Evolutionary conservation across 768 basidiomycete genomes (phyloP).

Genomic region (Macrocybe gigantea): DNA sequence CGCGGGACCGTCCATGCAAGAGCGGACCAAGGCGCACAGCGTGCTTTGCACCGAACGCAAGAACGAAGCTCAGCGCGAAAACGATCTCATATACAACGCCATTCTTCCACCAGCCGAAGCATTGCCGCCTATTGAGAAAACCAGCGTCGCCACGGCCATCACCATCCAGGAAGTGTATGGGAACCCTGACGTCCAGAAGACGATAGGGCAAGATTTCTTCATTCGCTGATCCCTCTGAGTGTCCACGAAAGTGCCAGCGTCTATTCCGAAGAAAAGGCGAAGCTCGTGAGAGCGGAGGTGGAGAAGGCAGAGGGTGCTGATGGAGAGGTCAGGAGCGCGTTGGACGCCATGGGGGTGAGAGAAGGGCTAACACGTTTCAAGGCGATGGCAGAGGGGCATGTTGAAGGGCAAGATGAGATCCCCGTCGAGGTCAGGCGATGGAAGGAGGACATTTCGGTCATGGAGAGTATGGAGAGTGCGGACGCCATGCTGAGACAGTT

Average conservation of each 20-base stretch:
- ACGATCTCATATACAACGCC: conserved; percentile 97
- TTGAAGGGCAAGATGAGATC: conserved; percentile 59
- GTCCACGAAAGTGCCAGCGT: conserved; percentile 95
- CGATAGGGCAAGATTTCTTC: conserved; percentile 92
- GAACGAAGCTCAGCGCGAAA: conserved; percentile 77
- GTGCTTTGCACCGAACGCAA: conserved; percentile 73
- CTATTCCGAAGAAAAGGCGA: conserved; percentile 98
- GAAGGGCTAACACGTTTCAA: conserved; percentile 63
- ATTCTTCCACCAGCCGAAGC: conserved; percentile 75
- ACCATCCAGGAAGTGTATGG: conserved; percentile 94
- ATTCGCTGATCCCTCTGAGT: conserved; percentile 79
- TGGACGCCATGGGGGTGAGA: conserved; percentile 81
- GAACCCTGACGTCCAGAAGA: conserved; percentile 85
- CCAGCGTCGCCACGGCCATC: conserved; percentile 74
- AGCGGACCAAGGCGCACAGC: conserved; percentile 80
- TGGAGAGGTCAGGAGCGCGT: conserved; percentile 66
- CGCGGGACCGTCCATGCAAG: conserved; percentile 69
- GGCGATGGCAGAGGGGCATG: conserved; percentile 62
- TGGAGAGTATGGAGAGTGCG: conserved; percentile 67
- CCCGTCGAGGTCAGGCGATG: conserved; percentile 67
- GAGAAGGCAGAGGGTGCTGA: conserved; percentile 85
- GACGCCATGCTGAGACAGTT: conserved; percentile 58
- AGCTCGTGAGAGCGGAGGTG: conserved; percentile 79
- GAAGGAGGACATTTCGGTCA: conserved; percentile 65
- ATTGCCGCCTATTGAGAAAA: conserved; percentile 78